Evolutionary conservation across 257 asterid species (phyloP), one percentile per base, ranked within the genome.

Genomic region (Eustoma russellianum): DNA sequence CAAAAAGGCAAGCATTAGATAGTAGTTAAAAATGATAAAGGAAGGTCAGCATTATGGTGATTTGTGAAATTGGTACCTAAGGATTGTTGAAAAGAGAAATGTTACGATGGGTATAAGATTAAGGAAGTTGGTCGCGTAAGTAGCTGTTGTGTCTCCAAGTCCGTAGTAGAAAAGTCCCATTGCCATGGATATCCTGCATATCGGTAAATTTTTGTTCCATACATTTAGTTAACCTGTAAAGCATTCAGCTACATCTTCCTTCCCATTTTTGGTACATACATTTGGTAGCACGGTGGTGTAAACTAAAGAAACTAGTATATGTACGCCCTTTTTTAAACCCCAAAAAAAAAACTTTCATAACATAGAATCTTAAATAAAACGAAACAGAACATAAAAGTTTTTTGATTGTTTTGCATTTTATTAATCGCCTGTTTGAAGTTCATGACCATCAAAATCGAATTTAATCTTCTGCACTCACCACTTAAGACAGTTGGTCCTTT

Each of bases 141-240:
- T 76, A 13, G 95, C 93, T 7, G 83, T 66, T 5, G 93, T 85
- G 48, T 82, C 83, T 24, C 66, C 66, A n/a, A 85, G 49, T n/a
- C 93, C 95, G 48, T 77, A 79, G 33, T 82, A 75, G 71, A 79
- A 82, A 3, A 82, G 44, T 49, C 83, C 83, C 81, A 79, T 62
- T 0, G 83, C 89, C 83, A 76, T 68, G 11, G 70, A 18, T 53
- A 78, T 71, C 73, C 95, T 85, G 75, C 63, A 64, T 17, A 13
- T 0, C 1, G 0, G 19, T 9, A 33, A 7, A 34, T 5, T 6
- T 57, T 13, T 40, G 28, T 0, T 35, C 2, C 13, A 5, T 14
- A 15, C 12, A 38, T 7, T 24, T 24, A 4, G 30, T 24, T 24
- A 52, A 33, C 12, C 6, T 9, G 33, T 13, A 3, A 13, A 52